Evolutionary conservation across 1,284 basidiomycete species (phyloP).

Genomic region (Papiliotrema laurentii): DNA sequence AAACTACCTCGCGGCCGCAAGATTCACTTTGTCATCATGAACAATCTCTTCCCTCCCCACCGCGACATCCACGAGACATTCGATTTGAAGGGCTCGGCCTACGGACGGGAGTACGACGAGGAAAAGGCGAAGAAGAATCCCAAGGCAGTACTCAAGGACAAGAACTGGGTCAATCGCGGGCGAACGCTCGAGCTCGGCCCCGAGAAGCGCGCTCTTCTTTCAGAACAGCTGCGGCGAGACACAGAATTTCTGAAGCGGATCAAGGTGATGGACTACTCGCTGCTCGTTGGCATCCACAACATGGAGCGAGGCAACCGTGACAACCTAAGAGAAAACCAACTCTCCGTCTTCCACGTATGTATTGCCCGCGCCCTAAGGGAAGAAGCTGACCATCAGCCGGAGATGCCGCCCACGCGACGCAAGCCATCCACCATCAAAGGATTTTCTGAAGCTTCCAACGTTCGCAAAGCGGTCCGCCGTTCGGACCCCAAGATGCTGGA

Average conservation of each 20-base stretch:
- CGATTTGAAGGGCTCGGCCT: conserved; percentile 91
- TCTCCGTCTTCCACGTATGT: conserved; percentile 83
- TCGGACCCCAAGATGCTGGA: conserved; percentile 75
- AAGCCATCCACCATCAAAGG: conserved; percentile 58
- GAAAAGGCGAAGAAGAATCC: conserved; percentile 75
- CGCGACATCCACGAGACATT: conserved; percentile 97
- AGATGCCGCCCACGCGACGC: conserved; percentile 55
- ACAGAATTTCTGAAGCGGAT: conserved; percentile 76
- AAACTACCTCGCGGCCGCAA: conserved; percentile 90
- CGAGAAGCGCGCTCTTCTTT: conserved; percentile 83
- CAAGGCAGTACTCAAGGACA: conserved; percentile 86
- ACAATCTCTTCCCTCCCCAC: conserved; percentile 97
- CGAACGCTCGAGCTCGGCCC: conserved; percentile 83
- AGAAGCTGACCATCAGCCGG: conserved; percentile 54
- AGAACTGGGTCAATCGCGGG: conserved; percentile 87
- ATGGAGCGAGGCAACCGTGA: conserved; percentile 86
- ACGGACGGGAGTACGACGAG: conserved; percentile 83
- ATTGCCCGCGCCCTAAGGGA: neutral
- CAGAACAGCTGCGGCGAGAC: conserved; percentile 84
- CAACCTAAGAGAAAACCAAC: conserved; percentile 79
- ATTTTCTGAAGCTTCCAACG: conserved; percentile 69
- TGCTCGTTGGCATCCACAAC: conserved; percentile 91
- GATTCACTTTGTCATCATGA: conserved; percentile 99
- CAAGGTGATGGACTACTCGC: conserved; percentile 93
- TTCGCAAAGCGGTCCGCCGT: conserved; percentile 76